Evolutionary conservation across 805 yeast genomes (phyloP).

Genomic region (Metschnikowia henanensis): DNA sequence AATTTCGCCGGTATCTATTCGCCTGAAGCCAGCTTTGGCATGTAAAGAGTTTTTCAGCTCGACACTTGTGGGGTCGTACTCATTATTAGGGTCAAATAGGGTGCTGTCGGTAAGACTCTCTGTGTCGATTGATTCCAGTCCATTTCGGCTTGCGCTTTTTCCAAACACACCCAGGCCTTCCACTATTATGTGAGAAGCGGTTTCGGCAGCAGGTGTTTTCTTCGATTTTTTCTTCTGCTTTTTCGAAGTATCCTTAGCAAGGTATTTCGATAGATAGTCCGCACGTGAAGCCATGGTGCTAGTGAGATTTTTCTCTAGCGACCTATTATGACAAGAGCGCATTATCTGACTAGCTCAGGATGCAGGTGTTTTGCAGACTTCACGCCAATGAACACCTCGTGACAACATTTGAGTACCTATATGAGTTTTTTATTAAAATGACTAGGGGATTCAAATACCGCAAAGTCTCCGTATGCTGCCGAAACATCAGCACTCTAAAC

Average conservation of each 20-base stretch:
- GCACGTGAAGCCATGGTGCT: slow-evolving; percentile 28
- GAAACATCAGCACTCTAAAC: too few species aligned
- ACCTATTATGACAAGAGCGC: not conserved
- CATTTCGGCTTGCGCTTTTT: not conserved
- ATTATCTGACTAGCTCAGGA: too few species aligned
- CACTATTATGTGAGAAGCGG: slow-evolving; percentile 8
- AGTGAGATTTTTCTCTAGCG: not conserved
- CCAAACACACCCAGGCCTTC: slow-evolving; percentile 12
- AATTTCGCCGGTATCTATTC: slow-evolving; percentile 34
- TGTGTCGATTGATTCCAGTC: not conserved
- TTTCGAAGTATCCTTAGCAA: slow-evolving; percentile 18
- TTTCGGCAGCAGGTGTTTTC: not conserved
- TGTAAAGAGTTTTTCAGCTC: slow-evolving; percentile 8
- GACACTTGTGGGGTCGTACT: slow-evolving; percentile 26
- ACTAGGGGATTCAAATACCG: too few species aligned
- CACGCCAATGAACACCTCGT: too few species aligned
- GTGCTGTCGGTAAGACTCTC: not conserved
- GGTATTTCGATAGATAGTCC: slow-evolving; percentile 34
- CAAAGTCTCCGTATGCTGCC: too few species aligned
- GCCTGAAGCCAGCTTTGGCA: slow-evolving; percentile 32
- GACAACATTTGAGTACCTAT: too few species aligned
- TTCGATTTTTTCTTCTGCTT: slow-evolving; percentile 19
- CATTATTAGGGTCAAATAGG: slow-evolving; percentile 15
- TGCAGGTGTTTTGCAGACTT: too few species aligned
- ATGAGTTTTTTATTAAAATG: too few species aligned